phyloP scores from a whole-genome alignment of 2,329 filamentous ascomycete species.

The Aspergillus arachidicola region DNA sequence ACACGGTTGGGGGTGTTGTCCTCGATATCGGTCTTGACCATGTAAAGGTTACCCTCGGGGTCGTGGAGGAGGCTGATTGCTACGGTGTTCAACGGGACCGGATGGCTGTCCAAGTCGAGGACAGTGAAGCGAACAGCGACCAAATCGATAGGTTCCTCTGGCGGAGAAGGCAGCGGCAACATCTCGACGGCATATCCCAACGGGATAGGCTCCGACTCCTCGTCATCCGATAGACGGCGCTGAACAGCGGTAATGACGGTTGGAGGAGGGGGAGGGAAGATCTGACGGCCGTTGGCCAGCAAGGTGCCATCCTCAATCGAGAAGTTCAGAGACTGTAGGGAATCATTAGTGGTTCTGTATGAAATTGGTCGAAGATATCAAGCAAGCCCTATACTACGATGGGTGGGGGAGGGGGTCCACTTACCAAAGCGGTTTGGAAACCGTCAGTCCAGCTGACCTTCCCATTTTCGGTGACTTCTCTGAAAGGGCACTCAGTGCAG shows the following conservation, averaged over 20 bases:
- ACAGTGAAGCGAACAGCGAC: constrained; percentile 48
- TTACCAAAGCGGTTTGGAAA: constrained; percentile 40
- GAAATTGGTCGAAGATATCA: background rate
- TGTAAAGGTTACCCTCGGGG: constrained; percentile 37
- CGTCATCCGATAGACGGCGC: constrained; percentile 37
- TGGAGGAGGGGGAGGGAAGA: constrained; percentile 41
- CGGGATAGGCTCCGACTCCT: constrained; percentile 38
- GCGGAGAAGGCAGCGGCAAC: constrained; percentile 32
- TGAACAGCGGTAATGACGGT: constrained; percentile 37
- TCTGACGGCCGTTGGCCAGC: constrained; percentile 41
- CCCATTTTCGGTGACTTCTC: constrained; percentile 31
- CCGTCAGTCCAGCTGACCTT: constrained; percentile 37
- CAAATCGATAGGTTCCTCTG: constrained; percentile 38
- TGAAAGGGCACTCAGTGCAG: constrained; percentile 45
- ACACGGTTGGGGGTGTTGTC: constrained; percentile 38
- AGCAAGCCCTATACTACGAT: background rate
- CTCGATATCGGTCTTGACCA: constrained; percentile 42
- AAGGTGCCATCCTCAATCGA: constrained; percentile 36
- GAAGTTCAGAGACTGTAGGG: constrained; percentile 39
- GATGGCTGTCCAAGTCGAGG: constrained; percentile 45
- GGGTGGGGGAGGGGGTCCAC: constrained; percentile 14
- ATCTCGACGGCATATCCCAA: constrained; percentile 49
- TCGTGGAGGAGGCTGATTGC: constrained; percentile 43
- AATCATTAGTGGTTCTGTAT: constrained; percentile 1
- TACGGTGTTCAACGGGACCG: constrained; percentile 49